These are phyloP conservation scores for Trichomonas gallinae DNA, from an alignment of 208 protist species.

Conservation along the genomic window DNA sequence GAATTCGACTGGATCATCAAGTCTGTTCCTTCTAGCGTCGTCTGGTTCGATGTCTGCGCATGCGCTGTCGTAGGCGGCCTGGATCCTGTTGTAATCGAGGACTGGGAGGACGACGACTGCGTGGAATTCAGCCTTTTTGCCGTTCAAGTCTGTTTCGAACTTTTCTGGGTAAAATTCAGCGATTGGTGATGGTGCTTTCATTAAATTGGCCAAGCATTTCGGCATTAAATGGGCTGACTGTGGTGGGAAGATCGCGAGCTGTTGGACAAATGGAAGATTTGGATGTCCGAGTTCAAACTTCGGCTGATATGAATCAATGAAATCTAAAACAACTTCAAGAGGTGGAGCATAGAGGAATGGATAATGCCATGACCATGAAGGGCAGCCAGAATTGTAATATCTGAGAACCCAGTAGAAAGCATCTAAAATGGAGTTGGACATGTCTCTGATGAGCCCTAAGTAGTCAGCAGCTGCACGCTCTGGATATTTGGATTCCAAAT, in stretches of 20 bases:
- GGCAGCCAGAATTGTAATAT: conserved; percentile 94
- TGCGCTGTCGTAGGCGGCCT: not conserved
- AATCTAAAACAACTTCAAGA: conserved; percentile 53
- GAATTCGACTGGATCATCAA: not conserved
- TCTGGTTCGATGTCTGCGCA: not conserved
- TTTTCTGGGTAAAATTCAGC: not conserved
- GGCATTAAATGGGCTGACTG: not conserved
- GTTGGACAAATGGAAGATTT: not conserved
- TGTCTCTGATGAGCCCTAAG: not conserved
- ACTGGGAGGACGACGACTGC: not conserved
- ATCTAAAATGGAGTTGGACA: conserved; percentile 60
- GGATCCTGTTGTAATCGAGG: not conserved
- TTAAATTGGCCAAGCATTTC: not conserved
- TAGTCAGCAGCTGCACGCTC: not conserved
- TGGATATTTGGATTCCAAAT: not conserved
- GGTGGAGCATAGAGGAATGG: conserved; percentile 96
- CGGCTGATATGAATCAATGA: not conserved
- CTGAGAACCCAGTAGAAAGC: conserved; percentile 90
- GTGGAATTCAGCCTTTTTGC: not conserved
- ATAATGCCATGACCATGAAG: conserved; percentile 87
- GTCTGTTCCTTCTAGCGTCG: not conserved
- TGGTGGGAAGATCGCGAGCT: not conserved
- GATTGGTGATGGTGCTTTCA: not conserved
- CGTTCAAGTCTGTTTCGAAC: not conserved
- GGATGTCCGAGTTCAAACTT: not conserved